Evolutionary conservation across 192 early-diverging fungal species (phyloP).

Genomic region (Coemansia sp.): DNA sequence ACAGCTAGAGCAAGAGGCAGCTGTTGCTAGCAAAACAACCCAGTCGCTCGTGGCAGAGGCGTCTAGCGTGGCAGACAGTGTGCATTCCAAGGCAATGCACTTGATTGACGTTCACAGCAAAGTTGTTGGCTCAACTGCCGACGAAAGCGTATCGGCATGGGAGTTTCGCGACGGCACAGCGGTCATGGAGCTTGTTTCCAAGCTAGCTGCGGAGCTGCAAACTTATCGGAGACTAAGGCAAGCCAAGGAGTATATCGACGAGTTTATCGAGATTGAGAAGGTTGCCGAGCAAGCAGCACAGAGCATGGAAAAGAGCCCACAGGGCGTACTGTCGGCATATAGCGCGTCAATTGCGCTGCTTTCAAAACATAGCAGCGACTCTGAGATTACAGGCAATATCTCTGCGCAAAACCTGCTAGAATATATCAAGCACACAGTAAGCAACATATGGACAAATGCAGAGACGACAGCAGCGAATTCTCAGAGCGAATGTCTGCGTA

Average conservation of each 20-base stretch:
- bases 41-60: conserved; percentile 20
- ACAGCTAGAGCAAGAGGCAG: conserved; percentile 21
- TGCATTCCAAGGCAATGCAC: conserved; percentile 18
- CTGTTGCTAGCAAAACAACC: conserved; percentile 2
- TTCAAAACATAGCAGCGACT: not conserved
- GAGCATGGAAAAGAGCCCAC: conserved; percentile 7
- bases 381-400: not conserved
- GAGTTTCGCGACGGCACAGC: conserved; percentile 45
- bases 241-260: conserved; percentile 42
- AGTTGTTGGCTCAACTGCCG: conserved; percentile 21
- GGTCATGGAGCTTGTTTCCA: conserved; percentile 34
- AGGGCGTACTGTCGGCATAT: conserved; percentile 25
- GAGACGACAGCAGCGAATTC: conserved; percentile 23
- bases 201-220: conserved; percentile 29
- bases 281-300: conserved; percentile 17
- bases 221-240: conserved; percentile 27
- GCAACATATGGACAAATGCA: conserved; percentile 25
- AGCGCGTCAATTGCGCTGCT: conserved; percentile 22
- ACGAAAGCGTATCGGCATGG: conserved; percentile 35
- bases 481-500: conserved; percentile 26
- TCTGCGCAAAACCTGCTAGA: conserved; percentile 23
- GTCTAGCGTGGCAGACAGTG: not conserved
- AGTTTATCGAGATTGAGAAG: conserved; percentile 33
- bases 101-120: conserved; percentile 46
- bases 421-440: conserved; percentile 22